These are phyloP conservation scores for Silene latifolia DNA, from an alignment of 148 eudicot genomes.

Conservation along the genomic window DNA sequence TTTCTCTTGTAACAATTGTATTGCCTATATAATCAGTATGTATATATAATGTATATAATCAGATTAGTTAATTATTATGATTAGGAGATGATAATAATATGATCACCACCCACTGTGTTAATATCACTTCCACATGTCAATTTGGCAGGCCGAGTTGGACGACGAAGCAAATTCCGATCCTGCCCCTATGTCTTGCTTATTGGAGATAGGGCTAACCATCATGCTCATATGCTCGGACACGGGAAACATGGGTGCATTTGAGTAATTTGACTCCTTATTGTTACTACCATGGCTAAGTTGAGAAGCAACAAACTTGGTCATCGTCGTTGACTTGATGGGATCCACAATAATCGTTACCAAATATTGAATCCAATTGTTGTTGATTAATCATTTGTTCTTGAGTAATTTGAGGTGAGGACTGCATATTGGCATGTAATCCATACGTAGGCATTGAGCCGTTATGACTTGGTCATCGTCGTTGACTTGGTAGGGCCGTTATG, in stretches of 20 bases:
- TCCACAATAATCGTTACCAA: slow-evolving; percentile 20
- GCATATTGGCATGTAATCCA: slow-evolving; percentile 13
- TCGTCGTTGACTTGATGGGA: slow-evolving; percentile 22
- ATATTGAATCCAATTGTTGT: too few species aligned
- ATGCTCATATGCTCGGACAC: slow-evolving; percentile 43
- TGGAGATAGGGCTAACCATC: slow-evolving; percentile 36
- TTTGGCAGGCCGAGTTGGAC: slow-evolving; percentile 45
- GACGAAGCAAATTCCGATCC: too few species aligned
- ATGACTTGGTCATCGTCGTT: too few species aligned
- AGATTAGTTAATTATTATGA: slow-evolving; percentile 28
- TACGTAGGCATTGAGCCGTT: slow-evolving; percentile 34
- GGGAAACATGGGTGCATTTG: slow-evolving; percentile 31
- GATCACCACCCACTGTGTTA: neutral
- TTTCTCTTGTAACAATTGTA: slow-evolving; percentile 17
- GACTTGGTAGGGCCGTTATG: slow-evolving; percentile 28
- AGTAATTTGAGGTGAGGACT: slow-evolving; percentile 20
- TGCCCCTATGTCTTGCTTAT: slow-evolving; percentile 29
- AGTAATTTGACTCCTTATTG: too few species aligned
- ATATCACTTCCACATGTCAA: slow-evolving; percentile 65
- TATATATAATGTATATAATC: slow-evolving; percentile 22
- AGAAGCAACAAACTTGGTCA: slow-evolving; percentile 79
- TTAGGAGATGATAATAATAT: too few species aligned
- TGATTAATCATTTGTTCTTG: too few species aligned
- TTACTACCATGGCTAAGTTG: slow-evolving; percentile 65
- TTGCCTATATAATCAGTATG: slow-evolving; percentile 25